Base-by-base conservation (phyloP, 2,329 filamentous ascomycete species). In the Xylariaceae sp. region DNA sequence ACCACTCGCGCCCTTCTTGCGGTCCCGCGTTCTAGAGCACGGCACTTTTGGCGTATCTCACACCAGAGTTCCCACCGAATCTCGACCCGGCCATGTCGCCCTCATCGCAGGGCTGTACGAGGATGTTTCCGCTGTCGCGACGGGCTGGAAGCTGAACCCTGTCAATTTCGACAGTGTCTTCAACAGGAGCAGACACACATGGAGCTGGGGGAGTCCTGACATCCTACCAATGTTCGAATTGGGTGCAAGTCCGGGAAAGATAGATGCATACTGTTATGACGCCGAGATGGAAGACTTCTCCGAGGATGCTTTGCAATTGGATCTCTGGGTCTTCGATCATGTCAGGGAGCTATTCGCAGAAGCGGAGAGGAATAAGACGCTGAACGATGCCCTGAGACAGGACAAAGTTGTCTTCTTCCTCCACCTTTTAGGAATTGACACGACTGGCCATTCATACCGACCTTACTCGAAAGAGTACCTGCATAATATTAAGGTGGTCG, bases 151-250 rank as follows among this genome's bases (percentile, higher is more conserved):
- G 72, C 74, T 96, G 60, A 99, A 99, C 66, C 94, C 94, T 0
- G 94, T 99, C 64, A 88, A 97, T 66, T 99, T 99, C 64, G 94
- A 99, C 72, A 97, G 92, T 63, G 90, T 99, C 11, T 99, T 99
- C 80, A 99, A 99, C 68, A 83, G 89, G 55, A 97, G 92, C 66
- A 79, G 86, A 41, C 95, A 99, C 71, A 99, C 95, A 7, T 99
- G 94, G 94, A 96, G 91, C 68, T 99, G 94, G 94, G 94, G 94
- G 2, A 96, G 91, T 64, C 94, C 94, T 1, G 94, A 99, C 70
- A 99, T 99, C 62, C 72, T 99, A 58, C 89, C 89, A 47, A 99
- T 99, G 94, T 99, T 99, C 66, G 85, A 95, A 65, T 81, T 90
- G 49, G 94, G 94, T n/a, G 92, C 94, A 19, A 83, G 89, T 10